Evolutionary conservation across 441 rosid genomes (phyloP).

Genomic region (Caryocar brasiliense): DNA sequence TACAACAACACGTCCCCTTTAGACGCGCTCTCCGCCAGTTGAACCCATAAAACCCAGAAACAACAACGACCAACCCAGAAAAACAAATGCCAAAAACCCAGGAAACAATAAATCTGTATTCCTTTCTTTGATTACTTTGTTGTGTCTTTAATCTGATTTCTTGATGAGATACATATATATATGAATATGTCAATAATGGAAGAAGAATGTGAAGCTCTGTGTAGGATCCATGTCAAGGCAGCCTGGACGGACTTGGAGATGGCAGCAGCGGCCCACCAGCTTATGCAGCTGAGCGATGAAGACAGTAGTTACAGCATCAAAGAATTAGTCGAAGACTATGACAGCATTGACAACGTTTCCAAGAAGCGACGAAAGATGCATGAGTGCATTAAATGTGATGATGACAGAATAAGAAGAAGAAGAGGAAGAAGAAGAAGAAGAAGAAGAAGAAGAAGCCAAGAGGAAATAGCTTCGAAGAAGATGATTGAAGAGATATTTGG

Average conservation of each 20-base stretch:
- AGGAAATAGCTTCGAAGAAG: slow-evolving; percentile 17
- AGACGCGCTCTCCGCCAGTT: slow-evolving; percentile 4
- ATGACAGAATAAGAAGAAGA: slow-evolving; percentile 1
- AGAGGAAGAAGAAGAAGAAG: neutral
- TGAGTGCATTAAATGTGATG: slow-evolving; percentile 13
- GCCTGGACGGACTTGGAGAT: slow-evolving; percentile 25
- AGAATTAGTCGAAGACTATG: neutral
- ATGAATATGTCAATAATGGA: no score
- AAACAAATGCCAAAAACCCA: neutral
- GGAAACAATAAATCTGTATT: neutral
- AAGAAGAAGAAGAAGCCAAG: slow-evolving; percentile 9
- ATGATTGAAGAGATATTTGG: slow-evolving; percentile 49
- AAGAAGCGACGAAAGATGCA: neutral
- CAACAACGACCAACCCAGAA: neutral
- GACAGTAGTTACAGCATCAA: slow-evolving; percentile 18
- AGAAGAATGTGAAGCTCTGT: neutral
- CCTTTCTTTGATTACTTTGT: neutral
- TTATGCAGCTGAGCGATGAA: slow-evolving; percentile 55
- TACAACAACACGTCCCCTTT: neutral
- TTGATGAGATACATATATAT: no score
- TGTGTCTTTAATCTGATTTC: neutral
- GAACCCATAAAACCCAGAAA: neutral
- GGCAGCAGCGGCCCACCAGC: slow-evolving; percentile 34
- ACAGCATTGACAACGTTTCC: neutral
- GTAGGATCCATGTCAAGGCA: slow-evolving; percentile 9